Base-by-base conservation (phyloP, 805 yeast species). In the Teunomyces stri region DNA sequence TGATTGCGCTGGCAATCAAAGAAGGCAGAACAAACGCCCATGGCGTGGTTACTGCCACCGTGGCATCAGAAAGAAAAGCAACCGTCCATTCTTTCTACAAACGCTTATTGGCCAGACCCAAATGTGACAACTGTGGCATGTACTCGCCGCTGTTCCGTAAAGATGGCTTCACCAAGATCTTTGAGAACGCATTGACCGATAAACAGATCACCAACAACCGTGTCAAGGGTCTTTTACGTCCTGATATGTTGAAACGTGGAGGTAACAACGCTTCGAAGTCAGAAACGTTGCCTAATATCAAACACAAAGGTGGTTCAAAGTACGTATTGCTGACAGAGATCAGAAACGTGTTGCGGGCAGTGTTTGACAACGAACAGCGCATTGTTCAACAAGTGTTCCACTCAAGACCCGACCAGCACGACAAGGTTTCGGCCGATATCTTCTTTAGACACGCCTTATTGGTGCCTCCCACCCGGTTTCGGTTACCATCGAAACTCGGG, bases 121-220 rank as follows among this genome's bases (percentile, higher is more conserved):
- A 84, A 67, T 94, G 99, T 79, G 96, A 89, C 60, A 90, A 91
- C 69, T 94, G 99, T 79, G 89, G 90, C 38, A 88, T 91, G 96
- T 88, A 76, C 66, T 89, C 97, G 39, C 98, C 99, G 46, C 76
- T 85, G 30, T 92, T 85, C 75, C 83, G 99, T 71, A 92, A 91
- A 60, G 99, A 94, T 64, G 99, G 99, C 0, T 85, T 82, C 62
- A 80, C 91, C 51, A 94, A 95, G 73, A 82, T 94, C 53, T 94
- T 94, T 61, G 98, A 94, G 70, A 84, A 83, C 55, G 82, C 95
- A 5, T 76, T 95, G 56, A 78, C 78, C 43, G 96, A 89, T 43
- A 89, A 89, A 64, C 97, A 92, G 65, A 61, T 79, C 45, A 75
- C 85, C 45, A 85, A 85, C 68, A 94, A 94, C 73, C 75, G 92